Evolutionary conservation across 2,329 filamentous ascomycete genomes (phyloP).

Genomic region (Ambrosiella xylebori): DNA sequence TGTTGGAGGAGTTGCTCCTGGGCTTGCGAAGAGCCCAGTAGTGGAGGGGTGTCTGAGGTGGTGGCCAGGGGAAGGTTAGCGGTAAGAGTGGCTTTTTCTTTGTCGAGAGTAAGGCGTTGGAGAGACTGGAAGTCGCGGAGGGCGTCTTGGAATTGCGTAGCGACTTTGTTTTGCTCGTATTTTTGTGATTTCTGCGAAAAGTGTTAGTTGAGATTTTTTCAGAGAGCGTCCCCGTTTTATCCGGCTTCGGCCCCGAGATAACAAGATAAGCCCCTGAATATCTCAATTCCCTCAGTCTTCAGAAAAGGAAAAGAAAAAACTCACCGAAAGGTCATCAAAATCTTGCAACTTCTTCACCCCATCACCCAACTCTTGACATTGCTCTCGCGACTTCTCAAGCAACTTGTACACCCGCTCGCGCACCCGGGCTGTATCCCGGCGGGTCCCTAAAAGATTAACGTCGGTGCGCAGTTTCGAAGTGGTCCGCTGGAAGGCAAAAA

Average conservation of each 20-base stretch:
- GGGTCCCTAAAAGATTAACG: conserved; percentile 71
- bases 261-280: neutral
- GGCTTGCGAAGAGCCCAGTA: conserved; percentile 11
- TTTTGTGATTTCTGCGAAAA: conserved; percentile 65
- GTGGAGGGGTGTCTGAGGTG: conserved; percentile 13
- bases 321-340: conserved; percentile 69
- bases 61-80: conserved; percentile 62
- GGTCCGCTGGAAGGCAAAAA: conserved; percentile 78
- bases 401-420: conserved; percentile 79
- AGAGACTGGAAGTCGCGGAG: conserved; percentile 82
- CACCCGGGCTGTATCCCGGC: conserved; percentile 77
- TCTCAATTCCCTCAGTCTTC: neutral
- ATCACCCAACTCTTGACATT: conserved; percentile 84
- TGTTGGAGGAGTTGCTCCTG: conserved; percentile 39
- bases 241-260: neutral
- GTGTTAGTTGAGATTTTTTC: neutral
- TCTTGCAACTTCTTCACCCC: conserved; percentile 81
- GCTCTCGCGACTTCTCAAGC: conserved; percentile 67
- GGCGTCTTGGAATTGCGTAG: conserved; percentile 77
- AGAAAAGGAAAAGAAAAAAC: conserved; percentile 17
- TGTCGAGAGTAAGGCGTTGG: conserved; percentile 81
- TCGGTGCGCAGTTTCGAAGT: conserved; percentile 73
- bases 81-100: conserved; percentile 70
- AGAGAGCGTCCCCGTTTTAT: neutral
- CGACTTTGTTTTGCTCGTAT: conserved; percentile 89